Base-by-base conservation (phyloP, 1,284 basidiomycete genomes). In the Rhodotorula sp. region DNA sequence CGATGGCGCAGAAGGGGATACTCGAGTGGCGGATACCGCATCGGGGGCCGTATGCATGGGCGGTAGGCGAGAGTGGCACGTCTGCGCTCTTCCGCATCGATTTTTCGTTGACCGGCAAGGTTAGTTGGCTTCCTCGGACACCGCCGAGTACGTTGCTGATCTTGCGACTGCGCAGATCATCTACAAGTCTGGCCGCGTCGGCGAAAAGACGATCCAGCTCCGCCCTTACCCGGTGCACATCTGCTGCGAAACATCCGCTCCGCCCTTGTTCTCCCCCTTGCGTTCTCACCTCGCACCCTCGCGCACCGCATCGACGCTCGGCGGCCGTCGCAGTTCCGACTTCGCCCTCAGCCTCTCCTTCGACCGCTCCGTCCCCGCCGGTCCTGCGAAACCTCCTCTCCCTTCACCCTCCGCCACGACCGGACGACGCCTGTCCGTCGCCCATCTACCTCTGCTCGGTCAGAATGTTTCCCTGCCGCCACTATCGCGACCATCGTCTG, bases 51-150 rank as follows among this genome's bases (percentile, higher is more conserved):
- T 39, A 56, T 29, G 71, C 68, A 4, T 76, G 74, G 53, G 68
- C 71, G 54, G 32, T 73, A 30, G 76, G 76, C 32, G 76, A 77
- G 48, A 71, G 73, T 44, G 65, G 70, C 30, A 36, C 54, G 48
- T 74, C 64, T 52, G 55, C 52, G 24, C 29, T 59, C 17, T 62
- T 63, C 30, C 11, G 30, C 2, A 48, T 70, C 8, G 15, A n/a
- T 4, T 75, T 73, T 47, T 39, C 61, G 17, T 51, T 75, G n/a
- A 46, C 56, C 2, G 60, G 59, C 29, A 59, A 59, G 56, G 74
- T 73, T 53, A 30, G 73, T 63, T 44, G 22, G 39, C 13, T 44
- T 8, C 24, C n/a, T 32, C 36, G 1, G 17, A 29, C 44, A 34
- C 34, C 34, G 24, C 29, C 13, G 30, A 27, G 6, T 0, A 2